Percentiles rank a stretch among this genome's conserved stretches.
These are phyloP conservation scores for Scytalidium sp. DNA, from an alignment of 2,329 filamentous ascomycete genomes.

Conservation along the genomic window DNA sequence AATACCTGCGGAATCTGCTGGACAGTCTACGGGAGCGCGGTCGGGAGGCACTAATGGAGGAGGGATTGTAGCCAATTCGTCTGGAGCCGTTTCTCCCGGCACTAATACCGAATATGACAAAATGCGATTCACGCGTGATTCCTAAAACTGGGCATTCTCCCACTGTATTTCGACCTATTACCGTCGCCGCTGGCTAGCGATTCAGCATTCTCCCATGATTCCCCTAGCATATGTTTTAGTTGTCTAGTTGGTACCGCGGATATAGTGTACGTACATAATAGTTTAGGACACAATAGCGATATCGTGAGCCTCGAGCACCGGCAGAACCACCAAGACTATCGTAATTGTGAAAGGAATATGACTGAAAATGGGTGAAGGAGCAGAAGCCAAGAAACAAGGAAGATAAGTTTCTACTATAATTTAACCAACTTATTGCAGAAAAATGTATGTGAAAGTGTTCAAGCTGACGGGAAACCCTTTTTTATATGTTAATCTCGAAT, in stretches of 20 bases:
- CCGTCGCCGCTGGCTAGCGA: background rate
- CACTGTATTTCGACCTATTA: background rate
- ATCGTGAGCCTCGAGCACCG: background rate
- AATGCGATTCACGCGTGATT: background rate
- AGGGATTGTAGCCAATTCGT: background rate
- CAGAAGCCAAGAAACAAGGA: background rate
- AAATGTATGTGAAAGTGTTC: background rate
- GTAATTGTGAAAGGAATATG: background rate
- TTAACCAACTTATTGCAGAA: background rate
- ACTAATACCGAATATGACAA: background rate
- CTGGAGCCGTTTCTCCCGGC: background rate
- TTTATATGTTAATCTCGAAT: background rate
- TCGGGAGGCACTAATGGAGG: slow-evolving; percentile 1
- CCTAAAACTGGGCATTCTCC: background rate
- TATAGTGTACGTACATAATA: background rate
- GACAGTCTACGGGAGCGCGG: slow-evolving; percentile 21
- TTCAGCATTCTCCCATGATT: background rate
- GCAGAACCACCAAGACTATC: background rate
- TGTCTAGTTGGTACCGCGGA: background rate
- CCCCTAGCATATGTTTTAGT: background rate
- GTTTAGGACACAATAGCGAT: background rate
- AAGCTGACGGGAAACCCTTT: background rate
- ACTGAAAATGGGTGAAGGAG: background rate
- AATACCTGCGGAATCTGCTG: slow-evolving; percentile 22
- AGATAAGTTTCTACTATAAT: background rate